Evolutionary conservation across 2,329 filamentous ascomycete genomes (phyloP).

Genomic region (Pseudocercospora vitis): DNA sequence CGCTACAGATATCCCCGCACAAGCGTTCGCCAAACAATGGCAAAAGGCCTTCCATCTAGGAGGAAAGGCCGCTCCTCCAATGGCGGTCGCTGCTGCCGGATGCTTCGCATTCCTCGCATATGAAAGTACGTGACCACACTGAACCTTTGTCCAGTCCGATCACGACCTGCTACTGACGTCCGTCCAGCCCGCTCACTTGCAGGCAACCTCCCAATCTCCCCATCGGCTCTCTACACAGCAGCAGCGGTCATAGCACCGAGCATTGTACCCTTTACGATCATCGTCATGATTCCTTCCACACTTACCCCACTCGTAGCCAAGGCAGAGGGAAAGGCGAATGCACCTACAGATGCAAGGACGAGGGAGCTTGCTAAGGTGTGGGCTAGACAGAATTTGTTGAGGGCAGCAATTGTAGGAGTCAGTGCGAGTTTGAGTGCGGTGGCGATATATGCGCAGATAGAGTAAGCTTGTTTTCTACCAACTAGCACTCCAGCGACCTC

Average conservation of each 20-base stretch:
- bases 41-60: conserved; percentile 27
- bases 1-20: conserved; percentile 21
- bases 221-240: conserved; percentile 26
- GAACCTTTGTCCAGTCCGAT: too few species aligned
- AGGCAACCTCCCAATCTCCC: conserved; percentile 19
- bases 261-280: conserved; percentile 33
- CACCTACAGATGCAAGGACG: conserved; percentile 26
- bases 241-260: conserved; percentile 26
- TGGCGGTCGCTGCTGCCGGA: conserved; percentile 25
- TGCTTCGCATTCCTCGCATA: conserved; percentile 27
- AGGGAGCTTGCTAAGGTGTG: conserved; percentile 28
- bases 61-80: conserved; percentile 20
- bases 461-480: conserved; percentile 8
- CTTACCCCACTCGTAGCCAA: conserved; percentile 23
- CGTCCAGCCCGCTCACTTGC: conserved; percentile 12
- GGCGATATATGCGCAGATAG: conserved; percentile 21
- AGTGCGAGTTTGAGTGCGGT: conserved; percentile 24
- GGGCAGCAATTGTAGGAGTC: conserved; percentile 21
- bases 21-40: conserved; percentile 31
- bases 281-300: conserved; percentile 26
- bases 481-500: too few species aligned
- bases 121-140: conserved; percentile 21
- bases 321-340: conserved; percentile 18
- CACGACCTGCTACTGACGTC: neutral
- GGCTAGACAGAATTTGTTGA: conserved; percentile 27